These are phyloP conservation scores for Papiliotrema nemorosa DNA, from an alignment of 1,284 basidiomycete genomes.

Conservation along the genomic window DNA sequence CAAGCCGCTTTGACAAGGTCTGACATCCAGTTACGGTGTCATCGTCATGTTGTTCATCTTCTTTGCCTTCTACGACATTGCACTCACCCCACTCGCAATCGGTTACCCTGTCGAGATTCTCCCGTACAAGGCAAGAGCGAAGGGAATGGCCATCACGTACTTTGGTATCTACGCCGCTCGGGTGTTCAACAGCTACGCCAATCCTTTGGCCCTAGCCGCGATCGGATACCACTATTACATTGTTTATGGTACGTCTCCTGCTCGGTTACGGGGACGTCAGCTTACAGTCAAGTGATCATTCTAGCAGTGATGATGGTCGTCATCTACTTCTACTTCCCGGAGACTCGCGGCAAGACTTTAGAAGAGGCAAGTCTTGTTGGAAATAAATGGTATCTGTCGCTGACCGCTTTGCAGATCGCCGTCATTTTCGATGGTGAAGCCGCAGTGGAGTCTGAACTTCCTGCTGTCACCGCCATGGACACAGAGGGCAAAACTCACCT, in stretches of 20 bases:
- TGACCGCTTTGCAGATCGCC: slow-evolving; percentile 33
- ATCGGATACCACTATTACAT: slow-evolving; percentile 35
- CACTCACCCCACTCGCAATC: slow-evolving; percentile 9
- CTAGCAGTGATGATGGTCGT: slow-evolving; percentile 16
- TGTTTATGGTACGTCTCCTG: no score
- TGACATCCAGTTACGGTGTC: neutral
- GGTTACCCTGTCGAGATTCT: slow-evolving; percentile 24
- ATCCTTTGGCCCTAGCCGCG: slow-evolving; percentile 17
- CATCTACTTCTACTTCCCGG: slow-evolving; percentile 38
- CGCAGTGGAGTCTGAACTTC: neutral
- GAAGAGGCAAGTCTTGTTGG: slow-evolving; percentile 10
- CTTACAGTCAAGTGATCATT: no score
- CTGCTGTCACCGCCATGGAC: no score
- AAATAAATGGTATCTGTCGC: neutral
- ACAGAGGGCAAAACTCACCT: no score
- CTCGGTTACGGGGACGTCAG: no score
- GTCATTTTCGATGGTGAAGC: slow-evolving; percentile 21
- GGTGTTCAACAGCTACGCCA: slow-evolving; percentile 19
- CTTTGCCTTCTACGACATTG: slow-evolving; percentile 11
- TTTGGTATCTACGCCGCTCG: slow-evolving; percentile 2
- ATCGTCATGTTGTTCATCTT: neutral
- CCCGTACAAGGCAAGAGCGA: slow-evolving; percentile 13
- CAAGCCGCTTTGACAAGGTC: slow-evolving; percentile 6
- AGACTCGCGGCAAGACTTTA: no score
- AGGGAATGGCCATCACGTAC: slow-evolving; percentile 12